Conservation (phyloP, 306 rosid genomes). For the Cicer chorassanicum region DNA sequence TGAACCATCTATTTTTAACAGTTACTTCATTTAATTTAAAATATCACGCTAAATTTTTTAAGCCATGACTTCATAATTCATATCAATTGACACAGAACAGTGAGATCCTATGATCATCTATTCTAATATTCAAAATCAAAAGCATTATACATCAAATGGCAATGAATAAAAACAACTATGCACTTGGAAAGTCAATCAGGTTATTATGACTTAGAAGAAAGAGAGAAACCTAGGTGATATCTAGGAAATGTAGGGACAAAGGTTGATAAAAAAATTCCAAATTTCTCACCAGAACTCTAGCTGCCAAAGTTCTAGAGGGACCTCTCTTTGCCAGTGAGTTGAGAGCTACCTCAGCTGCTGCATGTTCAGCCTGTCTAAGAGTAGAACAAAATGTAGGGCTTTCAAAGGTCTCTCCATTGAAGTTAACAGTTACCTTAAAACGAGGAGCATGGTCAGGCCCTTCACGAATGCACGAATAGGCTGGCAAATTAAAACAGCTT, state of each 20-base stretch:
- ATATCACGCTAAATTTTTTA: neutral
- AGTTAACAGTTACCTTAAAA: constrained; percentile 84
- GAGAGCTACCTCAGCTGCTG: constrained; percentile 85
- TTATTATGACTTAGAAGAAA: constrained; percentile 5
- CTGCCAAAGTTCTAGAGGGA: constrained; percentile 81
- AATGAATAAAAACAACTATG: neutral
- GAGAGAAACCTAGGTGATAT: constrained; percentile 1
- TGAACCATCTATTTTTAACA: constrained; percentile 6
- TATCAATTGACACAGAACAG: constrained; percentile 23
- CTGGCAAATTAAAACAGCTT: constrained; percentile 87
- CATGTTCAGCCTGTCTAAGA: constrained; percentile 86
- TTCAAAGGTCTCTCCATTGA: constrained; percentile 80
- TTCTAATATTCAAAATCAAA: constrained; percentile 16
- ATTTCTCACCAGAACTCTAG: constrained; percentile 77
- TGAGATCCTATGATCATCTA: neutral
- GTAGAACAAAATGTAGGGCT: constrained; percentile 83
- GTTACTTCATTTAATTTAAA: neutral
- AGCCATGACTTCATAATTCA: neutral
- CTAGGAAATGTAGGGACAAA: neutral
- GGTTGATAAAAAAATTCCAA: neutral
- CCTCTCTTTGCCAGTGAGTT: constrained; percentile 72
- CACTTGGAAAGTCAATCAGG: neutral
- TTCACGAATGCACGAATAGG: constrained; percentile 87
- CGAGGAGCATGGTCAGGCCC: constrained; percentile 95
- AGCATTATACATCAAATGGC: neutral